Conservation (phyloP, 2,329 filamentous ascomycete species). For the Geosmithia morbida region DNA sequence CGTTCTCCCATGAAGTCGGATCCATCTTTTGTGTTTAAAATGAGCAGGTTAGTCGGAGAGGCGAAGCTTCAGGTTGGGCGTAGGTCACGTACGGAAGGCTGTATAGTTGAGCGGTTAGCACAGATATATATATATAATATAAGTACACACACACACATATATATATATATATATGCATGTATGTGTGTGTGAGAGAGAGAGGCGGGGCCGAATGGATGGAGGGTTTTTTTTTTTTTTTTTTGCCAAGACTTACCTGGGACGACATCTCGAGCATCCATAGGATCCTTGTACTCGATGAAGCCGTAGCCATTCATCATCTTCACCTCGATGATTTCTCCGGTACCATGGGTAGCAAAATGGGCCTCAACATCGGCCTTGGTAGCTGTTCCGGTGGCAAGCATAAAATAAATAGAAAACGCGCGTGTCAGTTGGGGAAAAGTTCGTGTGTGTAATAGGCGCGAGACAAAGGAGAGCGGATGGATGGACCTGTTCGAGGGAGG, state of each 20-base stretch:
- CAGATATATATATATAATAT: too few species aligned
- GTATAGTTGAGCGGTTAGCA: constrained; percentile 3
- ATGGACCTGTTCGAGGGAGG: constrained; percentile 81
- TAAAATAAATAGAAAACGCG: constrained; percentile 9
- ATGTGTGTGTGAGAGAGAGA: constrained; percentile 10
- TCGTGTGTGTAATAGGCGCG: background rate
- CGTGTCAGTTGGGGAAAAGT: background rate
- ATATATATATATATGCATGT: too few species aligned
- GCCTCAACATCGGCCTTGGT: constrained; percentile 94
- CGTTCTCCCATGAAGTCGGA: constrained; percentile 97
- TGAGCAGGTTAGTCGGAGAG: constrained; percentile 8
- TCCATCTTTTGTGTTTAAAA: constrained; percentile 50
- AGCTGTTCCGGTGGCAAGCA: constrained; percentile 39
- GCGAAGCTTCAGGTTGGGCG: background rate
- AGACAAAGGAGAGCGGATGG: constrained; percentile 2
- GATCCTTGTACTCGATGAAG: constrained; percentile 98
- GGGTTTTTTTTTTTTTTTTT: too few species aligned
- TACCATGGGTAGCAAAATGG: constrained; percentile 91
- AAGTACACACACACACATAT: too few species aligned
- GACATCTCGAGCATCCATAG: constrained; percentile 95
- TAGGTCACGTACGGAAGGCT: constrained; percentile 48
- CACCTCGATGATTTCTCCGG: constrained; percentile 95
- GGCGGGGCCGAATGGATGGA: background rate
- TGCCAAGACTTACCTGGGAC: constrained; percentile 64
- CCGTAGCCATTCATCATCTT: constrained; percentile 99